Evolutionary conservation across 768 basidiomycete species (phyloP).

Genomic region (Collybiopsis luxurians): DNA sequence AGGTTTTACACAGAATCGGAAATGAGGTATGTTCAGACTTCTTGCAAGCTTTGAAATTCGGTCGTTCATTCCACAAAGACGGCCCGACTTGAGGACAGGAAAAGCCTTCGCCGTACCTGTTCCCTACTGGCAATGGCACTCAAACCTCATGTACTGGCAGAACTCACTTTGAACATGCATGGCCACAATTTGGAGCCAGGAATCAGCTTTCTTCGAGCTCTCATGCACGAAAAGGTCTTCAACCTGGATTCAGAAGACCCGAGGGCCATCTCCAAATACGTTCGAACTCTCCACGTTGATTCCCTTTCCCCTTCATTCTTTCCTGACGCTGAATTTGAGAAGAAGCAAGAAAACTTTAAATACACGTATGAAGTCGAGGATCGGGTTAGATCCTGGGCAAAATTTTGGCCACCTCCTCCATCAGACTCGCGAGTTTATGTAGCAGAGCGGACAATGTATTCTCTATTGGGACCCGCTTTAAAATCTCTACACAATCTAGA

Average conservation of each 20-base stretch:
- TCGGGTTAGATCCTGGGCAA: neutral
- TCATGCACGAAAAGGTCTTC: neutral
- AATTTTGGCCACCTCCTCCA: neutral
- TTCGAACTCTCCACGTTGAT: neutral
- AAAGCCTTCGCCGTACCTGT: conserved; percentile 1
- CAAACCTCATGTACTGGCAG: neutral
- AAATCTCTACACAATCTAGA: neutral
- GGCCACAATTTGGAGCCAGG: neutral
- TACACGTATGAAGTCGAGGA: neutral
- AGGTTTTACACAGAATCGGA: neutral
- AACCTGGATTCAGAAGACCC: neutral
- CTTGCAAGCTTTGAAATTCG: too few species aligned
- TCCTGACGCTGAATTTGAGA: neutral
- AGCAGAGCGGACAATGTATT: neutral
- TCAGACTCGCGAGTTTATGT: neutral
- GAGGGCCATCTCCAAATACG: neutral
- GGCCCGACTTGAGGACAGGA: neutral
- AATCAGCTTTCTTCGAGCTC: neutral
- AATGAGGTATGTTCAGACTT: neutral
- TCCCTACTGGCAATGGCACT: neutral
- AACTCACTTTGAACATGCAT: conserved; percentile 1
- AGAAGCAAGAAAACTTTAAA: neutral
- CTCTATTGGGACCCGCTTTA: neutral
- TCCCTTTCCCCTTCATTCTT: neutral
- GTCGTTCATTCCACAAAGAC: neutral